Evolutionary conservation across 163 green algal genomes (phyloP).

Genomic region (Scenedesmus sp.): DNA sequence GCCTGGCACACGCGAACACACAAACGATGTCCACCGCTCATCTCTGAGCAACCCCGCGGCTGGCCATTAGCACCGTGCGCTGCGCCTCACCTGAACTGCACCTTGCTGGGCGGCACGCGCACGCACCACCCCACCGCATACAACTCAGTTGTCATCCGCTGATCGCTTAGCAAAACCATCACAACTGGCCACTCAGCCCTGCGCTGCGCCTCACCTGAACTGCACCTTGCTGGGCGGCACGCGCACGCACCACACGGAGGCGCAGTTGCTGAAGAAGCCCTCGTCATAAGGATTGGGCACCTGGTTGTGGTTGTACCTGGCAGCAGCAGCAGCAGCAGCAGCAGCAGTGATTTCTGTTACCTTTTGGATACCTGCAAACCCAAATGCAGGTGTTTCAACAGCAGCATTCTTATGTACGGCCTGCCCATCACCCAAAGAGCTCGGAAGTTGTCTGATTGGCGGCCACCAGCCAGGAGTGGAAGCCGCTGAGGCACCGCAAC

Average conservation of each 20-base stretch:
- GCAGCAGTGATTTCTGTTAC: neutral
- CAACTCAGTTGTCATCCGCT: too few relatives aligned
- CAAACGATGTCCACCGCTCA: too few relatives aligned
- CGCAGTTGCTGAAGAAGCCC: conserved; percentile 76
- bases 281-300: conserved; percentile 82
- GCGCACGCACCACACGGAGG: conserved; percentile 66
- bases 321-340: neutral
- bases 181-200: neutral
- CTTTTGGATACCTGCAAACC: neutral
- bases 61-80: too few relatives aligned
- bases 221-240: conserved; percentile 61
- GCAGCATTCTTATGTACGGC: too few relatives aligned
- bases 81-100: conserved; percentile 54
- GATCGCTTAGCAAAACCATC: neutral
- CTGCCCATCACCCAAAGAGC: too few relatives aligned
- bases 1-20: too few relatives aligned
- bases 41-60: neutral
- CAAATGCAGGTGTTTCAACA: neutral
- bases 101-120: conserved; percentile 55
- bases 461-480: conserved; percentile 93
- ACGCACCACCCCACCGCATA: conserved; percentile 52
- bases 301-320: conserved; percentile 72
- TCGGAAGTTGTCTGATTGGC: conserved; percentile 98
- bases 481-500: conserved; percentile 85
- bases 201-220: conserved; percentile 43